phyloP scores from a whole-genome alignment of 2,329 filamentous ascomycete species.

The Clarireedia hainanense region DNA sequence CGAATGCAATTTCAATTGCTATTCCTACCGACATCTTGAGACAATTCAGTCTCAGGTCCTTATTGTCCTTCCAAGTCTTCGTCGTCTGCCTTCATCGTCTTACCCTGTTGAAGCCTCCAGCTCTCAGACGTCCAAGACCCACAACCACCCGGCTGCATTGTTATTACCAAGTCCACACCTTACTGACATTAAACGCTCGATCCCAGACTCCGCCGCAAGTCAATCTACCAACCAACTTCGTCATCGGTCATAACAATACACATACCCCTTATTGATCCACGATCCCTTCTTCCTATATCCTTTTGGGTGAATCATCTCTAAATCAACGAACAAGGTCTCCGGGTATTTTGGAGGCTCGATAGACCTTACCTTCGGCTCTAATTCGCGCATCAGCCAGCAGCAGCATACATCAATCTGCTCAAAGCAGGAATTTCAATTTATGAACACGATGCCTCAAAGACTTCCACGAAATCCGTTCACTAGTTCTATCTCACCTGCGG shows the following conservation, averaged over 20 bases:
- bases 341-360: neutral
- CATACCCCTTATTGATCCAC: conserved; percentile 11
- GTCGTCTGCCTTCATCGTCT: conserved; percentile 2
- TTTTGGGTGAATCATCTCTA: neutral
- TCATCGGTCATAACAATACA: neutral
- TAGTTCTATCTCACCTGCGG: conserved; percentile 24
- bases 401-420: conserved; percentile 9
- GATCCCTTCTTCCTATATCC: conserved; percentile 9
- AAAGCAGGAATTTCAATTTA: conserved; percentile 11
- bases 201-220: conserved; percentile 14
- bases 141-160: conserved; percentile 3
- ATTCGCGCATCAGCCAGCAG: neutral
- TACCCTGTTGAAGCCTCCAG: conserved; percentile 1
- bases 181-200: conserved; percentile 5
- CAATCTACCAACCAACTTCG: conserved; percentile 4
- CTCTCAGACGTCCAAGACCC: neutral
- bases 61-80: conserved; percentile 4
- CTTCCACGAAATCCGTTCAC: conserved; percentile 30
- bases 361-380: neutral
- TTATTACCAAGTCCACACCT: conserved; percentile 6
- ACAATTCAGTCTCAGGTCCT: conserved; percentile 1
- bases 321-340: conserved; percentile 1
- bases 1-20: neutral
- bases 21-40: conserved; percentile 4
- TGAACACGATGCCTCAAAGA: conserved; percentile 31